A percentile compares a stretch with the other conserved stretches of the same genome.
Conservation (phyloP, 768 basidiomycete species). For the Calocybe indica region DNA sequence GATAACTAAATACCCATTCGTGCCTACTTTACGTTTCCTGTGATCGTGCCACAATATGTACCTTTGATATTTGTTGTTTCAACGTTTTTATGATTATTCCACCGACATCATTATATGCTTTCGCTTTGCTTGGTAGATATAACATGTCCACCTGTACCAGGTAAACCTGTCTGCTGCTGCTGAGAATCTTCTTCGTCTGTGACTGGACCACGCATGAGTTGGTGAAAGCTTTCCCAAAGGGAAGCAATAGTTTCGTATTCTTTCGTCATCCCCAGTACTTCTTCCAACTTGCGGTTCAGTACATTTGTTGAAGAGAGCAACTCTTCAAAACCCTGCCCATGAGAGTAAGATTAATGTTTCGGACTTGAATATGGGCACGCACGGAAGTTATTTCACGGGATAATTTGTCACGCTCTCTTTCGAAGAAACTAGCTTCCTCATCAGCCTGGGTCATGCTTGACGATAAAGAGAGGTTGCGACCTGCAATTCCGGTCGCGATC, state of each 20-base stretch:
- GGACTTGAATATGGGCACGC: conserved; percentile 12
- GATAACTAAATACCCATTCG: conserved; percentile 12
- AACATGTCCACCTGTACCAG: conserved; percentile 70
- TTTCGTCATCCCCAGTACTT: conserved; percentile 86
- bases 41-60: conserved; percentile 24
- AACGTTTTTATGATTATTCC: conserved; percentile 10
- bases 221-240: conserved; percentile 78
- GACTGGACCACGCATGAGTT: conserved; percentile 61
- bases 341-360: neutral
- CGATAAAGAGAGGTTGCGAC: no score
- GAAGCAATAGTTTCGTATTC: conserved; percentile 88
- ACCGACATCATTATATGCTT: conserved; percentile 5
- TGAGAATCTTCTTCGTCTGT: conserved; percentile 28
- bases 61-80: conserved; percentile 23
- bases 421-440: conserved; percentile 62
- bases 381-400: conserved; percentile 72
- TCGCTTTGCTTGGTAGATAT: conserved; percentile 27
- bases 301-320: conserved; percentile 79
- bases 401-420: conserved; percentile 72
- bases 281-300: conserved; percentile 87
- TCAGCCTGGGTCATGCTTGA: conserved; percentile 29
- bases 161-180: conserved; percentile 37
- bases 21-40: conserved; percentile 13
- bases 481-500: no score
- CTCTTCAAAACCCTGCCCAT: conserved; percentile 76